Percentiles rank a stretch among this genome's conserved stretches.
Conservation (phyloP, 257 asterid species). For the Asclepias syriaca region DNA sequence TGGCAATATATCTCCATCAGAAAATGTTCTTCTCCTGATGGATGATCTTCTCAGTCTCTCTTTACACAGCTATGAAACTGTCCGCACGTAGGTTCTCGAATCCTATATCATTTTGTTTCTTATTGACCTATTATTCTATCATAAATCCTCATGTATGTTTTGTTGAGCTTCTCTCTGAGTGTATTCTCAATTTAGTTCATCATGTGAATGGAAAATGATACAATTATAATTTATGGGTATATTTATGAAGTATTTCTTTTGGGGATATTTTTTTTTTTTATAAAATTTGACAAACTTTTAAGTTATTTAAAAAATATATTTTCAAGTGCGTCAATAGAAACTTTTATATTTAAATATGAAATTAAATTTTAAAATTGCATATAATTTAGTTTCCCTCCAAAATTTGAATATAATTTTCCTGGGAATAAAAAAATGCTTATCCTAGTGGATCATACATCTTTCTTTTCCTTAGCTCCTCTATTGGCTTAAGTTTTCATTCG, state of each 20-base stretch:
- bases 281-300: too few relatives aligned
- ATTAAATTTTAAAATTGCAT: too few relatives aligned
- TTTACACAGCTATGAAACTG: constrained; percentile 90
- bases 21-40: constrained; percentile 52
- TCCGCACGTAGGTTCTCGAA: constrained; percentile 61
- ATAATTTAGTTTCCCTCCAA: too few relatives aligned
- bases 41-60: constrained; percentile 84
- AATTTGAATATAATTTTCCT: too few relatives aligned
- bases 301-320: too few relatives aligned
- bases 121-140: neutral
- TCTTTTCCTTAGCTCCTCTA: neutral
- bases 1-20: constrained; percentile 58
- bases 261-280: too few relatives aligned
- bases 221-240: neutral
- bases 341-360: too few relatives aligned
- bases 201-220: neutral
- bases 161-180: neutral
- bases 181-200: neutral
- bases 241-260: neutral
- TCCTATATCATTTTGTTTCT: neutral
- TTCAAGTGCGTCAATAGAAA: too few relatives aligned
- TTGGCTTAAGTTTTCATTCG: too few relatives aligned
- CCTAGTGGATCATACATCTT: neutral
- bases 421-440: too few relatives aligned
- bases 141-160: neutral